Base-by-base conservation (phyloP, 2,329 filamentous ascomycete genomes). In the Pseudogymnoascus sp. region DNA sequence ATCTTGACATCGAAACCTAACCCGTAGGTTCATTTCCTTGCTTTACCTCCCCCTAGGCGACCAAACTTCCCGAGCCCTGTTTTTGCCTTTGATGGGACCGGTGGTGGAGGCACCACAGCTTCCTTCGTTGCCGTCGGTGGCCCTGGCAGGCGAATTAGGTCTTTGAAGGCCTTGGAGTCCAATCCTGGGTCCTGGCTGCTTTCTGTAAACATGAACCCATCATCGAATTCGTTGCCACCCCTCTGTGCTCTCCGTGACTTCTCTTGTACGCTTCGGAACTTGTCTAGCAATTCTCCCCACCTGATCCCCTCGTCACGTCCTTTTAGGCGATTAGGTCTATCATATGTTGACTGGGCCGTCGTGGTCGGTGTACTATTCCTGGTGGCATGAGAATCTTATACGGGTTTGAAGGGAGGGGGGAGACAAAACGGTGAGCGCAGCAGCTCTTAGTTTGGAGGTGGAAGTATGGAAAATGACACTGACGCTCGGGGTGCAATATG, bases 221-320 rank as follows among this genome's bases (percentile, higher is more conserved):
- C 74, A 60, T 80, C 80, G 61, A 84, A 69, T 21, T 76, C 69
- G 67, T 36, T 76, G 72, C 65, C 78, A 74, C 77, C 75, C 64
- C 86, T 80, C 71, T 91, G 88, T 11, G 85, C 80, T 62, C 91
- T 83, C 62, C 92, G 84, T 5, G 93, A 89, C 65, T 86, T 87
- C 69, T 99, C 95, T 72, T 99, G 95, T 1, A 96, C 93, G 61
- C 83, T 85, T 68, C 90, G 90, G 77, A 99, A 99, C 72, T 97
- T 96, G 67, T 99, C 95, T 4, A 99, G 82, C 37, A 99, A 81
- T 69, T 99, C 95, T 2, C 84, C 85, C 95, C 95, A 99, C 63
- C 89, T 88, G 69, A 99, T 96, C 36, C 86, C 87, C 63, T 97
- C 93, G 67, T 96, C 91, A 63, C 93, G 59, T 84, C 86, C 74